These are phyloP conservation scores for Pezicula rhizophila DNA, from an alignment of 2,329 filamentous ascomycete genomes.

Conservation along the genomic window DNA sequence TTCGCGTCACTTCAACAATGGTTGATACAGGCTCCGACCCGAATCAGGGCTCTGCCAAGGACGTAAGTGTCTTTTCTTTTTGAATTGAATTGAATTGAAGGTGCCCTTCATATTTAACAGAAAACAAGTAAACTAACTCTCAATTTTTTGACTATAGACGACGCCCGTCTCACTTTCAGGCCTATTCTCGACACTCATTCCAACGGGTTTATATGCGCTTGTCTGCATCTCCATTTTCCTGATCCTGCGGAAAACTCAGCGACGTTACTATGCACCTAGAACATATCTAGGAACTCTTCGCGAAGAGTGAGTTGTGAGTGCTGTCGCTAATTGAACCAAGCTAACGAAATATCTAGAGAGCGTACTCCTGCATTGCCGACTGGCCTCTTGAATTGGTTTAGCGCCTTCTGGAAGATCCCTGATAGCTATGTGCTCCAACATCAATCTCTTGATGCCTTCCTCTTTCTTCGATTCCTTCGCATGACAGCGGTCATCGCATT, in stretches of 20 bases:
- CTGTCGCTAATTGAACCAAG: background rate
- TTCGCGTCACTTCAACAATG: no score
- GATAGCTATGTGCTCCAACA: constrained; percentile 83
- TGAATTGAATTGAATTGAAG: no score
- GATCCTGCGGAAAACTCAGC: constrained; percentile 40
- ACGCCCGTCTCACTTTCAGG: constrained; percentile 24
- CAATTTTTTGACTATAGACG: background rate
- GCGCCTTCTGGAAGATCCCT: constrained; percentile 57
- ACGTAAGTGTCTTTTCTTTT: background rate
- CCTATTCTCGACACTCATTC: constrained; percentile 41
- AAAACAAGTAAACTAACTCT: no score
- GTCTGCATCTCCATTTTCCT: constrained; percentile 43
- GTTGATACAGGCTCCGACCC: no score
- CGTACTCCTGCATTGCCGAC: constrained; percentile 53
- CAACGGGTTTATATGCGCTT: constrained; percentile 35
- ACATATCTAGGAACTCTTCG: constrained; percentile 48
- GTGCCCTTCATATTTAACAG: no score
- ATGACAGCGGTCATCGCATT: constrained; percentile 73
- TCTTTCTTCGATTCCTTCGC: constrained; percentile 84
- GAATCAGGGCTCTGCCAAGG: background rate
- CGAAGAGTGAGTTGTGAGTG: constrained; percentile 25
- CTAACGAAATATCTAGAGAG: constrained; percentile 33
- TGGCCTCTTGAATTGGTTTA: constrained; percentile 63
- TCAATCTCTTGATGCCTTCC: constrained; percentile 85
- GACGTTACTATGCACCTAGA: constrained; percentile 46